Evolutionary conservation across 2,329 filamentous ascomycete genomes (phyloP), one percentile per base, ranked within the genome.

Genomic region (Endocalyx cinctus): DNA sequence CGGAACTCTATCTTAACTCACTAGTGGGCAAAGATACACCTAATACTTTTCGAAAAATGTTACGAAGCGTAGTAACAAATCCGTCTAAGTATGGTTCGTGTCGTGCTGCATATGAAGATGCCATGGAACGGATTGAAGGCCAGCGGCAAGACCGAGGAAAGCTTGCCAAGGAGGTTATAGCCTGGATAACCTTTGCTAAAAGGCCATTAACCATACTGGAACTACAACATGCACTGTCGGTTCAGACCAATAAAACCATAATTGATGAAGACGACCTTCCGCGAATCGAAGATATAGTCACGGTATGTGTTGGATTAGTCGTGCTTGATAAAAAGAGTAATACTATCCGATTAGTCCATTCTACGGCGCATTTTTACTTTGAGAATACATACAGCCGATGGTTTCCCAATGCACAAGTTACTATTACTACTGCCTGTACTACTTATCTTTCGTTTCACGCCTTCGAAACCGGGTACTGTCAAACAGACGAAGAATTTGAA

Each of bases 301-400:
- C 55, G 3, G 46, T 51, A 1, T 67, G 63, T 33, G 55, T 54
- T 17, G 63, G 64, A 2, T 32, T 70, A 10, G 56, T 69, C 3
- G 57, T 52, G 0, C 25, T 64, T 5, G 60, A 69, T 18, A 38
- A 60, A 20, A 41, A 60, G 20, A 66, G 51, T 30, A 31, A 47
- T 8, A 47, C 58, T n/a, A 46, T 69, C 17, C 54, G 61, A 4
- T 38, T 69, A 1, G 63, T 66, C 4, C 66, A 70, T 36, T 64
- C 64, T 36, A 69, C 67, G 0, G 52, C 63, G 1, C 60, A 67
- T 26, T 55, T 67, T 25, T 70, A 66, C 41, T 58, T 70, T 30
- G 49, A 62, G 25, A 29, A 39, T 13, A 58, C 41, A 3, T 33
- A 37, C 8, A 18, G n/a, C 0, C 18, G 27, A 4, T 62, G 56